Evolutionary conservation across 164 flowering plant species (phyloP).

Genomic region (Chimonanthus praecox): DNA sequence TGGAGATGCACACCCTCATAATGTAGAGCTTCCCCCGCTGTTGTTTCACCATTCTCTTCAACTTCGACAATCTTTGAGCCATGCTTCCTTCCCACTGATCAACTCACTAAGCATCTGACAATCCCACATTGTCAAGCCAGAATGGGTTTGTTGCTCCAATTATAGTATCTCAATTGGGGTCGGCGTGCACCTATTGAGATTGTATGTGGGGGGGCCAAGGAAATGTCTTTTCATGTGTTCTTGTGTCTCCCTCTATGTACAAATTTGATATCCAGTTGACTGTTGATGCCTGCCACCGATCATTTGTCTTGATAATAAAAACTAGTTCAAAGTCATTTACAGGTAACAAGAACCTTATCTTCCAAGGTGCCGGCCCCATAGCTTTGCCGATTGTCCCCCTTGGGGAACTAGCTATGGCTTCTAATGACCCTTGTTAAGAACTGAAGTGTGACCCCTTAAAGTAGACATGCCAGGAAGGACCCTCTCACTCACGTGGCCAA

Average conservation of each 20-base stretch:
- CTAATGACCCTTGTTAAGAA: not conserved
- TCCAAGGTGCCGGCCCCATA: not conserved
- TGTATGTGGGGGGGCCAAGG: too few species aligned
- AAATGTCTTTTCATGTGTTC: not conserved
- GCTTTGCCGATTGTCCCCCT: not conserved
- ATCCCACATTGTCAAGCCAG: constrained; percentile 1
- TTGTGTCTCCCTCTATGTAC: not conserved
- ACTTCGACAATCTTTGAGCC: constrained; percentile 37
- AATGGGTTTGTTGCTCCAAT: too few species aligned
- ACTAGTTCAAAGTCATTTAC: not conserved
- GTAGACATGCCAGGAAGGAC: not conserved
- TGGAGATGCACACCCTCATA: constrained; percentile 52
- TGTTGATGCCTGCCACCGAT: not conserved
- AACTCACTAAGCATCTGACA: not conserved
- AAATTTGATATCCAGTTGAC: not conserved
- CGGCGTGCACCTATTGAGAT: not conserved
- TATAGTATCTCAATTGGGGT: not conserved
- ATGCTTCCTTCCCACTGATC: constrained; percentile 4
- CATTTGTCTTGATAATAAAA: not conserved
- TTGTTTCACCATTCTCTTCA: constrained; percentile 48
- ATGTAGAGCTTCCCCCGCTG: constrained; percentile 55
- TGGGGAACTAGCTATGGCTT: not conserved
- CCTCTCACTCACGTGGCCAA: not conserved
- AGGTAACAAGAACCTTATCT: not conserved
- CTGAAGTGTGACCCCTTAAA: not conserved